Conservation (phyloP, 2,329 filamentous ascomycete genomes). For the Arthrobotrys iridis region DNA sequence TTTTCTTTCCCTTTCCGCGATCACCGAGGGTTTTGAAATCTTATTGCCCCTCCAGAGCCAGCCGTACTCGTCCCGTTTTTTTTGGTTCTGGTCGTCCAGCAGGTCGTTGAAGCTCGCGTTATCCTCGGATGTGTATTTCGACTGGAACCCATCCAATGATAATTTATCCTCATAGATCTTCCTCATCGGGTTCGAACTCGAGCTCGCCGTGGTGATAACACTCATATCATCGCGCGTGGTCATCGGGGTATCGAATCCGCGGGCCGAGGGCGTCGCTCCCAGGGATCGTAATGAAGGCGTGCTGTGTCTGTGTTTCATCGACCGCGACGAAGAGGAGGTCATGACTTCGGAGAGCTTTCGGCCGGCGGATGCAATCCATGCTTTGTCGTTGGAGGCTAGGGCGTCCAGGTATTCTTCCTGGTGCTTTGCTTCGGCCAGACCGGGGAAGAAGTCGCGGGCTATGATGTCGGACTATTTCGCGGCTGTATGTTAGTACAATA, state of each 20-base stretch:
- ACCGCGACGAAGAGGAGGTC: slow-evolving; percentile 79
- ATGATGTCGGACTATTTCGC: slow-evolving; percentile 87
- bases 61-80: slow-evolving; percentile 81
- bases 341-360: slow-evolving; percentile 78
- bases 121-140: slow-evolving; percentile 95
- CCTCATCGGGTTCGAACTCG: slow-evolving; percentile 58
- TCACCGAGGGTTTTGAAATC: slow-evolving; percentile 72
- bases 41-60: slow-evolving; percentile 93
- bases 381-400: slow-evolving; percentile 81
- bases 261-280: slow-evolving; percentile 72
- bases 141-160: slow-evolving; percentile 84
- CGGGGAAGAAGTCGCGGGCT: slow-evolving; percentile 94
- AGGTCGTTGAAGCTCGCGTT: slow-evolving; percentile 96
- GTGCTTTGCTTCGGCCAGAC: slow-evolving; percentile 82
- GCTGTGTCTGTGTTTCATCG: slow-evolving; percentile 60
- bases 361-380: slow-evolving; percentile 86
- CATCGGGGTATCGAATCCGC: slow-evolving; percentile 77
- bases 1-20: slow-evolving; percentile 75
- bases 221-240: slow-evolving; percentile 61
- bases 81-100: slow-evolving; percentile 88
- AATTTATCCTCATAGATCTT: slow-evolving; percentile 76
- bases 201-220: slow-evolving; percentile 59
- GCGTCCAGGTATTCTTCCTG: slow-evolving; percentile 94
- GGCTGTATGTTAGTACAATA: neutral
- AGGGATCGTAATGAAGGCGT: slow-evolving; percentile 53